Evolutionary conservation across 2,329 filamentous ascomycete species (phyloP).

Genomic region (Zymoseptoria passerinii): DNA sequence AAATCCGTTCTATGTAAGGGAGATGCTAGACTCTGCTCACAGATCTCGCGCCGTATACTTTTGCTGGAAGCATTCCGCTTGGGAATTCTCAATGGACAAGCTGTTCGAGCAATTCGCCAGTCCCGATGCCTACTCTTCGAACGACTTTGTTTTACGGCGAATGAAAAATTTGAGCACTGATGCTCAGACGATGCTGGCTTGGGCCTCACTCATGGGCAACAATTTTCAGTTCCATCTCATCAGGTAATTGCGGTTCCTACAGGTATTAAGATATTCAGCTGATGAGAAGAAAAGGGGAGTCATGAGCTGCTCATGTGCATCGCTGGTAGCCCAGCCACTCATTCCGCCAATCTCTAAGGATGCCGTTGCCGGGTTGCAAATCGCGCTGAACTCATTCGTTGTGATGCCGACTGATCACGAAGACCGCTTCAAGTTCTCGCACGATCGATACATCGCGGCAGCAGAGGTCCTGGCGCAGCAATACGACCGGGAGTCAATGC

Average conservation of each 20-base stretch:
- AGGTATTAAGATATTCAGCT: too few relatives aligned
- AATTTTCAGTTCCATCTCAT: conserved; percentile 78
- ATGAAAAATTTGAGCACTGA: conserved; percentile 66
- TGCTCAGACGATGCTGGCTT: conserved; percentile 71
- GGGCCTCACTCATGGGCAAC: conserved; percentile 75
- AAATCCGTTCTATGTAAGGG: conserved; percentile 88
- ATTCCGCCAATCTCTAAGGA: conserved; percentile 55
- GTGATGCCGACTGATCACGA: conserved; percentile 75
- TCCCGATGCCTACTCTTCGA: conserved; percentile 69
- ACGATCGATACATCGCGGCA: conserved; percentile 81
- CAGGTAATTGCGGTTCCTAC: too few relatives aligned
- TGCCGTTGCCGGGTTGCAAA: conserved; percentile 70
- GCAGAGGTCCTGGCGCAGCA: conserved; percentile 62
- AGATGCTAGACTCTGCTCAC: conserved; percentile 83
- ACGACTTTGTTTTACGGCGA: conserved; percentile 70
- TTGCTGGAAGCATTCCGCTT: conserved; percentile 71
- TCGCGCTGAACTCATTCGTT: conserved; percentile 69
- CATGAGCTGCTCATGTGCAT: conserved; percentile 65
- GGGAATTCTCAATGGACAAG: conserved; percentile 78
- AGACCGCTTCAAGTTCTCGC: conserved; percentile 76
- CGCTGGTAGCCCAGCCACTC: conserved; percentile 39
- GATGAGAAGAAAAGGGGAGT: too few relatives aligned
- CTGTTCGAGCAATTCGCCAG: conserved; percentile 79
- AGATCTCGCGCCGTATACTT: conserved; percentile 85
- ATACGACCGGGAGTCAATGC: conserved; percentile 65